phyloP scores from a whole-genome alignment of 106 monocot species.

The Dendrobium nobile region DNA sequence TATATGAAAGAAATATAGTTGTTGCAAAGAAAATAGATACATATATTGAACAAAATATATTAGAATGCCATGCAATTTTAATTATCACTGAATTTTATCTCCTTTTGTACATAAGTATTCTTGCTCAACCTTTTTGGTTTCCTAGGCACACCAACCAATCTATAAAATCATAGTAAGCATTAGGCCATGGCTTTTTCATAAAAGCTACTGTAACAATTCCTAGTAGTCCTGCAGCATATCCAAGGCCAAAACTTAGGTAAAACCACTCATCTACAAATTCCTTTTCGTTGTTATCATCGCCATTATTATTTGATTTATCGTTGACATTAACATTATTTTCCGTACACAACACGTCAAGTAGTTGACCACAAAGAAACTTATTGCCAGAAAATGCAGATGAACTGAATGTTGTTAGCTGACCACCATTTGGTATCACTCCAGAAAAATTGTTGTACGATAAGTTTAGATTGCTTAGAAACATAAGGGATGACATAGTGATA shows the following conservation, averaged over 20 bases:
- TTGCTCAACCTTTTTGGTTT: not conserved
- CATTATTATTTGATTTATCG: not conserved
- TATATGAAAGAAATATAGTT: not conserved
- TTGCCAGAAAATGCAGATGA: constrained; percentile 4
- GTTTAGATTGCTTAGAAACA: too few relatives aligned
- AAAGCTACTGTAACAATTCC: not conserved
- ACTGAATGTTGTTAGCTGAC: constrained; percentile 8
- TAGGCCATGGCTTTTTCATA: not conserved
- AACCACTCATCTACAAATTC: not conserved
- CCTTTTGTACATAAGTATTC: not conserved
- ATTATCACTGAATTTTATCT: not conserved
- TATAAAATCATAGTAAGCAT: not conserved
- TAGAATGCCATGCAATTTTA: not conserved
- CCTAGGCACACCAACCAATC: not conserved
- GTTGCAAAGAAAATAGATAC: not conserved
- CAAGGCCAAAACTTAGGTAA: not conserved
- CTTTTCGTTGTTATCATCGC: not conserved
- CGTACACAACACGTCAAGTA: not conserved
- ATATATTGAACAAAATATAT: not conserved
- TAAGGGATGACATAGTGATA: too few relatives aligned
- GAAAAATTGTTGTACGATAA: not conserved
- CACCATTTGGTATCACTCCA: constrained; percentile 5
- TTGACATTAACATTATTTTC: not conserved
- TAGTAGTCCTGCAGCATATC: not conserved
- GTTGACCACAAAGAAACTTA: not conserved